Percentiles rank a stretch among this genome's conserved stretches.
These are phyloP conservation scores for Tricholoma sp. DNA, from an alignment of 768 basidiomycete species.

Conservation along the genomic window DNA sequence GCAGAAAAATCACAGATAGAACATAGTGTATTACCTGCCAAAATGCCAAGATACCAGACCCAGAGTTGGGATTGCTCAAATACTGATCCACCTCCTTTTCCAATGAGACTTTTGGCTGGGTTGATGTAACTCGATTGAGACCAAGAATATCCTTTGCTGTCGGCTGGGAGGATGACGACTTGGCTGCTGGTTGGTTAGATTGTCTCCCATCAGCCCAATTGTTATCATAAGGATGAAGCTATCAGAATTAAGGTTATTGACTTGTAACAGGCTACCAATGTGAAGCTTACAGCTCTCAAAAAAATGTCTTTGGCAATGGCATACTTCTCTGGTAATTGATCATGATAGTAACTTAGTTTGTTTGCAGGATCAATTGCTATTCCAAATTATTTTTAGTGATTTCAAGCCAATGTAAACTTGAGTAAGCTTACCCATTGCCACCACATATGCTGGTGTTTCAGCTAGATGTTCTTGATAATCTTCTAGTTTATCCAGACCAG, in stretches of 20 bases:
- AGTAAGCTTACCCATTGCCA: conserved; percentile 12
- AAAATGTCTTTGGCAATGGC: not conserved
- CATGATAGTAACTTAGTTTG: conserved; percentile 2
- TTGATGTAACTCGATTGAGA: not conserved
- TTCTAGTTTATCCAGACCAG: conserved; percentile 14
- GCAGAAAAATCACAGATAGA: not conserved
- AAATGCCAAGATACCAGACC: not conserved
- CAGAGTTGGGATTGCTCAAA: not conserved
- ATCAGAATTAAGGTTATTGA: not conserved
- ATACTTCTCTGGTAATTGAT: not conserved
- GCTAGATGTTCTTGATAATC: conserved; percentile 9
- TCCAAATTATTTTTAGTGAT: not conserved
- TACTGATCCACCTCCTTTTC: not conserved
- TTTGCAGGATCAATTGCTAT: conserved; percentile 10
- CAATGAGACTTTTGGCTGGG: not conserved
- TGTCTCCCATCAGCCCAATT: not conserved
- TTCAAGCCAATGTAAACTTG: not conserved
- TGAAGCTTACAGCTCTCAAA: not conserved
- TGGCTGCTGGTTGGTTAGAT: not conserved
- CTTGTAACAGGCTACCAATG: not conserved
- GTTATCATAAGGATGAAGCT: not conserved
- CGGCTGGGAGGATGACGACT: not conserved
- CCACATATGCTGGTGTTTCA: conserved; percentile 8
- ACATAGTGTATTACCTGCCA: not conserved
- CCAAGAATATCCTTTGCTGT: not conserved